Evolutionary conservation across 371 early-diverging fungal species (phyloP), one percentile per base, ranked within the genome.

Genomic region (Apophysomyces variabilis): DNA sequence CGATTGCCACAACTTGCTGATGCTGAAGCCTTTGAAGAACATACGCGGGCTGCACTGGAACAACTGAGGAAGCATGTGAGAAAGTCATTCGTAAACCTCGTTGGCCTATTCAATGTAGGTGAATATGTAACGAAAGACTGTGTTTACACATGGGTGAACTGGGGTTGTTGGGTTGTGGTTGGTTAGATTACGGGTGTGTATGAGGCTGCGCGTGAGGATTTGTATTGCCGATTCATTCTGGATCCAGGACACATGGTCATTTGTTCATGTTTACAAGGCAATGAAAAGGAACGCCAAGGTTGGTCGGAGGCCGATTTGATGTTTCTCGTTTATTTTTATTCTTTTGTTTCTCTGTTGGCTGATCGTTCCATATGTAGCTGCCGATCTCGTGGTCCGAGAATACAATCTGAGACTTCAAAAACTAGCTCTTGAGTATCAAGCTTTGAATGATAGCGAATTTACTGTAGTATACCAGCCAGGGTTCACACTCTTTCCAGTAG

Each of bases 381-480:
- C 85, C 45, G 89, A 89, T 67, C 65, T 72, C 16, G 70, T 89
- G 58, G 82, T 81, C 0, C 66, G 64, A 14, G 79, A 79, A 46
- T 89, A 89, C 64, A 91, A 91, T 69, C 54, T 35, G 12, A 70
- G 88, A n/a, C 75, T 91, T 56, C 58, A 78, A 37, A 72, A 70
- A 57, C 59, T 91, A 32, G 84, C 82, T 12, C 41, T 67, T 16
- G 86, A 88, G 46, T 84, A 82, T 65, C 73, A 80, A 35, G 67
- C 67, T 3, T 65, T 73, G 21, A 65, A 79, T 43, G 66, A 69
- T 6, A 66, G 72, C 39, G 61, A 75, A 4, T 91, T 89, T 68
- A 82, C 84, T n/a, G 77, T 91, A 1, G 75, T 76, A 4, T 84
- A 83, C 38, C 89, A 91, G 60, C 91, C 91, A 21, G 82, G 83